Evolutionary conservation across 345 rosid genomes (phyloP).

Genomic region (Cardamine resedifolia): DNA sequence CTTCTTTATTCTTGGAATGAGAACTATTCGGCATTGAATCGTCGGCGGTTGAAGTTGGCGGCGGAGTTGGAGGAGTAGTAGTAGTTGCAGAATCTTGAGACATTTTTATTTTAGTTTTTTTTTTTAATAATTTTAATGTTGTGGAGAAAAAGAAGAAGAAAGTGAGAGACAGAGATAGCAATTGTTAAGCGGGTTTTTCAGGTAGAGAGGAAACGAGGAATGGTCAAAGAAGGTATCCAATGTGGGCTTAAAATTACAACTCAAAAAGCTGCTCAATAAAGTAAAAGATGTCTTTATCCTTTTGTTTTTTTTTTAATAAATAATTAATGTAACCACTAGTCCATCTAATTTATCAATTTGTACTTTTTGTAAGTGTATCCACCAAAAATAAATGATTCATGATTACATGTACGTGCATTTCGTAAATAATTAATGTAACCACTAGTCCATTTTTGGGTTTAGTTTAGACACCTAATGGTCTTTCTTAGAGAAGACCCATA

Average conservation of each 20-base stretch:
- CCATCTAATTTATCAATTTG: too few species aligned
- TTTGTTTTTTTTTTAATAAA: background rate
- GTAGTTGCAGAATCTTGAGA: constrained; percentile 32
- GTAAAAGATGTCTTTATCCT: constrained; percentile 20
- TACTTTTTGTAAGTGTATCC: background rate
- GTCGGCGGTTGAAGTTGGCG: constrained; percentile 22
- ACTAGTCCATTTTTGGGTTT: background rate
- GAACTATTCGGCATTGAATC: constrained; percentile 4
- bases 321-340: background rate
- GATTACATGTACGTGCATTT: background rate
- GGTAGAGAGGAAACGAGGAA: constrained; percentile 16
- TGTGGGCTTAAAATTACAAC: constrained; percentile 18
- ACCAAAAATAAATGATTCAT: background rate
- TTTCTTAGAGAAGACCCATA: too few species aligned
- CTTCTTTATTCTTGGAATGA: background rate
- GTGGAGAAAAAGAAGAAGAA: constrained; percentile 14
- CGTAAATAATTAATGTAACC: too few species aligned
- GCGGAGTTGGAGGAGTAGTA: constrained; percentile 20
- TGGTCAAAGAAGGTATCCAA: constrained; percentile 41
- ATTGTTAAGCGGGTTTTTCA: constrained; percentile 35
- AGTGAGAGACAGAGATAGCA: background rate
- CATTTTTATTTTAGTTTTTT: constrained; percentile 16
- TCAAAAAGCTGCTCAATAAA: constrained; percentile 38
- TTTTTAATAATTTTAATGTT: too few species aligned
- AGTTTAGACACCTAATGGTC: too few species aligned